These are phyloP conservation scores for Apiospora arundinis DNA, from an alignment of 2,329 filamentous ascomycete genomes.

Conservation along the genomic window DNA sequence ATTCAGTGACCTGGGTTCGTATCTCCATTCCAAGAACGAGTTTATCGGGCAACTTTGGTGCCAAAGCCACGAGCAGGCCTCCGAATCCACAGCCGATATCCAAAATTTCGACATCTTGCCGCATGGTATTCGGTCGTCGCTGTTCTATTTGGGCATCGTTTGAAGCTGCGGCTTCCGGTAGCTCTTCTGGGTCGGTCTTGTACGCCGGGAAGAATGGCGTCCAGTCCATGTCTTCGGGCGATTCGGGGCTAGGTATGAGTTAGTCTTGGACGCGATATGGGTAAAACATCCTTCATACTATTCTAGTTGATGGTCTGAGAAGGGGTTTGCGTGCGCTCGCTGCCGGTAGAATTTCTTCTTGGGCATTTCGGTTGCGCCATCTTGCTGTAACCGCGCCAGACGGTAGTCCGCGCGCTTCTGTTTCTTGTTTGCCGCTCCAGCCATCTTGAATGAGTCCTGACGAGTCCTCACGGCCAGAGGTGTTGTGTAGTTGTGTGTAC, in stretches of 20 bases:
- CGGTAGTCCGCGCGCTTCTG: constrained; percentile 72
- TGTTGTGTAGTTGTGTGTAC: background rate
- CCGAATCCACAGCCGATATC: constrained; percentile 98
- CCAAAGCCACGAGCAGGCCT: constrained; percentile 84
- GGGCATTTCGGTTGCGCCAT: constrained; percentile 69
- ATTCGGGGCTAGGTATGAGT: constrained; percentile 67
- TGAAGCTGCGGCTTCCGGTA: constrained; percentile 33
- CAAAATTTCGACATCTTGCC: constrained; percentile 83
- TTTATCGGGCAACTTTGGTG: constrained; percentile 79
- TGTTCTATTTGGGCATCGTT: constrained; percentile 27
- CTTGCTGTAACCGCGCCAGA: constrained; percentile 54
- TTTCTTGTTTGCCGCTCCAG: constrained; percentile 59
- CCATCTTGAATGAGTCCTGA: constrained; percentile 42
- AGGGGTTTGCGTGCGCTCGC: constrained; percentile 95
- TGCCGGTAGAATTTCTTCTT: constrained; percentile 97
- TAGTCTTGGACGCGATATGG: constrained; percentile 23
- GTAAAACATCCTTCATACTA: constrained; percentile 70
- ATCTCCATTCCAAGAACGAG: constrained; percentile 93
- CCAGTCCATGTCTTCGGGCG: constrained; percentile 91
- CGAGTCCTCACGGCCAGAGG: background rate
- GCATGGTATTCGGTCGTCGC: constrained; percentile 48
- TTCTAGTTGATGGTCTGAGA: constrained; percentile 87
- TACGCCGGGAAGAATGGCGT: constrained; percentile 81
- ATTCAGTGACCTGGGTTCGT: constrained; percentile 86
- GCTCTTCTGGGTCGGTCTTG: constrained; percentile 48